Percentiles rank a stretch among this genome's conserved stretches.
Evolutionary conservation across 768 basidiomycete species (phyloP).

Genomic region (Mrakia blollopis): DNA sequence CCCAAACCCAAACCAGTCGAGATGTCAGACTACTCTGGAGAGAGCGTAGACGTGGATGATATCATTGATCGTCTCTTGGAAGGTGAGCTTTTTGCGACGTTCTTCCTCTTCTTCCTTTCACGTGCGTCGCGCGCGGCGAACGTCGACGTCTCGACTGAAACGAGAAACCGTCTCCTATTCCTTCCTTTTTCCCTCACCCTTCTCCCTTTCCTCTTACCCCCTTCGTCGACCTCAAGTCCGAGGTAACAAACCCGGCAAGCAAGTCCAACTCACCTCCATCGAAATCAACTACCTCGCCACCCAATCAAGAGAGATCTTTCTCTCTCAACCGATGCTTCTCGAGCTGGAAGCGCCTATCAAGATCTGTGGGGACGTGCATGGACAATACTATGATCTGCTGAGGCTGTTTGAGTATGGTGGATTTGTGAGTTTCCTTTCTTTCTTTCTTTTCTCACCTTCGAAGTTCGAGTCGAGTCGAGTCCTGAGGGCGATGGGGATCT

Average conservation of each 20-base stretch:
- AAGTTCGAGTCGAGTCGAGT: no score
- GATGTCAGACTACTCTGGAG: conserved; percentile 17
- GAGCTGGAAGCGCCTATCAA: conserved; percentile 92
- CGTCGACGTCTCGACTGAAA: no score
- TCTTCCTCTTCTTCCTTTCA: neutral
- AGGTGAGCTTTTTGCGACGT: no score
- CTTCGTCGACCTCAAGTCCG: conserved; percentile 58
- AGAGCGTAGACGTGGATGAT: conserved; percentile 81
- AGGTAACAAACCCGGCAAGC: conserved; percentile 96
- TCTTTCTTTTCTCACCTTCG: neutral
- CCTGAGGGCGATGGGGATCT: no score
- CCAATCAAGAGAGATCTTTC: conserved; percentile 97
- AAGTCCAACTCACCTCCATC: conserved; percentile 95
- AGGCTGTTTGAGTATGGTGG: conserved; percentile 98
- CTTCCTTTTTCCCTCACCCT: neutral
- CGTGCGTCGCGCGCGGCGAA: no score
- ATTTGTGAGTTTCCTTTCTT: conserved; percentile 49
- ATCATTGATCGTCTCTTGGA: conserved; percentile 97
- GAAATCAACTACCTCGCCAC: conserved; percentile 99
- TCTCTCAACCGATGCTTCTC: conserved; percentile 82
- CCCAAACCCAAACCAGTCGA: neutral
- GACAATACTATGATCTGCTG: conserved; percentile 97
- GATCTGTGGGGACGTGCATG: conserved; percentile 99
- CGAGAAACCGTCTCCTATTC: no score
- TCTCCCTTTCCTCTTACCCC: neutral